Evolutionary conservation across 306 rosid genomes (phyloP), one percentile per base, ranked within the genome.

Genomic region (Prunus mira): DNA sequence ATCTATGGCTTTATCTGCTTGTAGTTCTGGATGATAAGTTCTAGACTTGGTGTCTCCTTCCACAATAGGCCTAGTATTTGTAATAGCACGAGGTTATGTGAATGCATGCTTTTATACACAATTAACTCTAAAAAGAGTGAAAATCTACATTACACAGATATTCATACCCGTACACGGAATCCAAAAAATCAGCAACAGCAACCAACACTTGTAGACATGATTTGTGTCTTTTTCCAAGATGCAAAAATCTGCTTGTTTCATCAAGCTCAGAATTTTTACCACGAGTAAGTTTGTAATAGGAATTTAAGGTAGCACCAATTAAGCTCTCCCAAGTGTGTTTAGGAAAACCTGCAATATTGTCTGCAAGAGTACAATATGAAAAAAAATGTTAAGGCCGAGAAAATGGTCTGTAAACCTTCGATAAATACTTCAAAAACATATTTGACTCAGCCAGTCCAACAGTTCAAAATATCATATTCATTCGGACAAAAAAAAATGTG

Each of bases 151-250:
- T 62, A 72, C 11, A 55, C 45, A 19, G 45, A 71, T 20, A 74
- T 80, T 32, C 96, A 74, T 82, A 95, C 98, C 97, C 93, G 65
- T 85, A 79, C 68, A 77, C 69, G 67, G 74, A 65, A 76, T 95
- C 98, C 85, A 95, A 86, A 83, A 86, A 88, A 49, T 81, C 87
- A 87, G 96, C 96, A 69, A 95, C 96, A 79, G 93, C 98, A 63
- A 63, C 72, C 85, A 95, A 75, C 27, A 92, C 89, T 58, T 74
- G 92, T 61, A 86, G 55, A 77, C 91, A 86, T 72, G 91, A 90
- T 66, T 73, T 88, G 56, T 92, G 86, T 78, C 84, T 87, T 76
- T 83, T 89, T 54, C 90, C 97, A 80, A 88, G 85, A 82, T 66
- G 73, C 71, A 90, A 75, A 81, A 89, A 69, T 77, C 78, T 89